These are phyloP conservation scores for Fennellomyces sp. DNA, from an alignment of 371 early-diverging fungal species.

Conservation along the genomic window DNA sequence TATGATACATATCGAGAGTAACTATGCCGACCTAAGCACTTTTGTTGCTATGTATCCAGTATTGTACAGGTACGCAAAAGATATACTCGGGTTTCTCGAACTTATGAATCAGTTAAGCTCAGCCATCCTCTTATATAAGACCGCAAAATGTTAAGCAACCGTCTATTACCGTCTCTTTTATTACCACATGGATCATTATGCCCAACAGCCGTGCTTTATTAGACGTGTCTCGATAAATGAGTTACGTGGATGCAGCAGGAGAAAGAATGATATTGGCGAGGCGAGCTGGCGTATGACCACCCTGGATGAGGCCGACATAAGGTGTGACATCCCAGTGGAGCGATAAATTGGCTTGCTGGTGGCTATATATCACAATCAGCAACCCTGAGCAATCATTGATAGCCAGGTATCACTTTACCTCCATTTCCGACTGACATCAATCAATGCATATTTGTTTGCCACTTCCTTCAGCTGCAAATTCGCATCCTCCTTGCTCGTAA, in stretches of 20 bases:
- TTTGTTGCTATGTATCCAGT: too few relatives aligned
- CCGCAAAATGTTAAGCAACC: too few relatives aligned
- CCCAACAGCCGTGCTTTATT: background rate
- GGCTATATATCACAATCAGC: constrained; percentile 18
- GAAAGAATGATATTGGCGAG: constrained; percentile 16
- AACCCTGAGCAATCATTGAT: too few relatives aligned
- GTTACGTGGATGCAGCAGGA: constrained; percentile 8
- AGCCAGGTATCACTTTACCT: constrained; percentile 53
- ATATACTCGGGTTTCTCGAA: too few relatives aligned
- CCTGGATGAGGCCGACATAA: constrained; percentile 77
- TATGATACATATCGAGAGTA: too few relatives aligned
- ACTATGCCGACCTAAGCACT: too few relatives aligned
- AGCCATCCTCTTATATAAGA: too few relatives aligned
- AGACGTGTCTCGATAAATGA: background rate
- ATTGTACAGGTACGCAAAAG: too few relatives aligned
- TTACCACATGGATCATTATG: too few relatives aligned
- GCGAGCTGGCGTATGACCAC: constrained; percentile 37
- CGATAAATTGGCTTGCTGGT: constrained; percentile 70
- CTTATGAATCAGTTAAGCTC: too few relatives aligned
- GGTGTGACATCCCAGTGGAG: constrained; percentile 91
- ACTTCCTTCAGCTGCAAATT: constrained; percentile 59
- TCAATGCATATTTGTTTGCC: constrained; percentile 75
- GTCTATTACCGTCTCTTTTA: too few relatives aligned
- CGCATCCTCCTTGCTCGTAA: constrained; percentile 72
- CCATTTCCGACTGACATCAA: constrained; percentile 69